These are phyloP conservation scores for Chlorella sp. DNA, from an alignment of 139 green algal species.

Conservation along the genomic window DNA sequence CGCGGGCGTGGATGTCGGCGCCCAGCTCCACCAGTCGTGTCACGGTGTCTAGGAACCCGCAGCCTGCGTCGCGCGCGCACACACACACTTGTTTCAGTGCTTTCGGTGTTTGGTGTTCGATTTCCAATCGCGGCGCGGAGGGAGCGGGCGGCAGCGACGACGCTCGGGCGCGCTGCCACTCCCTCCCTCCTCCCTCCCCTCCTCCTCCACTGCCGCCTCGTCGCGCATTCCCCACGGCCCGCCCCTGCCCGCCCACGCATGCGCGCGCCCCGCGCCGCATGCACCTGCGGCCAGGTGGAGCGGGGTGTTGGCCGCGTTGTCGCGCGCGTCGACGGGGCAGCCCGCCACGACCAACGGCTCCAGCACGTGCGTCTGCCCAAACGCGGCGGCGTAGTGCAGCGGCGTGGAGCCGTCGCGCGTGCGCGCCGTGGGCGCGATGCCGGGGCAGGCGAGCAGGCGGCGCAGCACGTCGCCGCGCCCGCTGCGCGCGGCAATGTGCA, in stretches of 20 bases:
- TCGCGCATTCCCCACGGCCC: too few species aligned
- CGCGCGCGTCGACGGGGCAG: conserved; percentile 44
- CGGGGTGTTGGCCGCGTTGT: conserved; percentile 64
- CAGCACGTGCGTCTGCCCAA: conserved; percentile 58
- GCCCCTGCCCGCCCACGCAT: too few species aligned
- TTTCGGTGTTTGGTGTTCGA: too few species aligned
- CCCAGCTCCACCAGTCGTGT: conserved; percentile 50
- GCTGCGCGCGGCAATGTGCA: conserved; percentile 60
- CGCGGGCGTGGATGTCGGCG: conserved; percentile 46
- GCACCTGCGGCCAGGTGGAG: conserved; percentile 61
- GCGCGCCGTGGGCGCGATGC: conserved; percentile 13
- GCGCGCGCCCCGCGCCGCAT: not conserved
- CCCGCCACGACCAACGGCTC: conserved; percentile 51
- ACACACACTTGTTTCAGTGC: too few species aligned
- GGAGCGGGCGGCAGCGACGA: too few species aligned
- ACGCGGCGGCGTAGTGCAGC: conserved; percentile 65
- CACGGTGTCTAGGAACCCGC: conserved; percentile 64
- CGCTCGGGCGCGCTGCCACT: too few species aligned
- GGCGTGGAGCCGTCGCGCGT: conserved; percentile 59
- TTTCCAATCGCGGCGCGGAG: too few species aligned
- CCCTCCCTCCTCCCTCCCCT: too few species aligned
- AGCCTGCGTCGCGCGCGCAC: conserved; percentile 41
- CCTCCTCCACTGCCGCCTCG: too few species aligned
- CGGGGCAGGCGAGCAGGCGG: conserved; percentile 7
- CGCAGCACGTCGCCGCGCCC: conserved; percentile 47